Evolutionary conservation across 331 rosid species (phyloP), one percentile per base, ranked within the genome.

Genomic region (Saraca asoca): DNA sequence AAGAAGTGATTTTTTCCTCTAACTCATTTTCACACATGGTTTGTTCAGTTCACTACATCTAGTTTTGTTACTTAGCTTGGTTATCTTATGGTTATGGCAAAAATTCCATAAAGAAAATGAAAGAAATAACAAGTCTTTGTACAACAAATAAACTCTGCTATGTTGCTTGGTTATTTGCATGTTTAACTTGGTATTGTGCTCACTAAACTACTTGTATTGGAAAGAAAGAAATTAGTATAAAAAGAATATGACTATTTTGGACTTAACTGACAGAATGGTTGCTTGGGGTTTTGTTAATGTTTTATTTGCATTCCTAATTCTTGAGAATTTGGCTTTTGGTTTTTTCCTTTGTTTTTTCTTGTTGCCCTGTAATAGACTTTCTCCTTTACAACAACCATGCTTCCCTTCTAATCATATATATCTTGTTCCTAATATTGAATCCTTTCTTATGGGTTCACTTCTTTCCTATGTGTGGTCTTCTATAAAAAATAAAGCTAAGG

Each of bases 361-460:
- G 48, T 71, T 71, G 69, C 67, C 76, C 79, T 44, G 80, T 81
- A 15, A 45, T 39, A 31, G 79, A 88, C 73, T 44, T 82, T 13
- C 55, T 84, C n/a, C n/a, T n/a, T n/a, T n/a, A n/a, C n/a, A n/a
- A n/a, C n/a, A n/a, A n/a, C n/a, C n/a, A n/a, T n/a, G 31, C 57
- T 66, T 60, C 41, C 50, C 66, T 81, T 35, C 72, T 88, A 7
- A 8, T 76, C 53, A 72, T 60, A 39, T 68, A 75, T 65, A n/a
- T n/a, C 61, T 79, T 5, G 77, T 85, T 70, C 83, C 84, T 52
- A 82, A 87, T 55, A n/a, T n/a, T n/a, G n/a, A n/a, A n/a, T n/a
- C n/a, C n/a, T n/a, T n/a, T n/a, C n/a, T n/a, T n/a, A n/a, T 51
- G 44, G 84, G 84, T 50, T 79, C 79, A 46, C 80, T 85, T 72